Conservation (phyloP, 2,329 filamentous ascomycete species). For the Nannizzia gypsea region DNA sequence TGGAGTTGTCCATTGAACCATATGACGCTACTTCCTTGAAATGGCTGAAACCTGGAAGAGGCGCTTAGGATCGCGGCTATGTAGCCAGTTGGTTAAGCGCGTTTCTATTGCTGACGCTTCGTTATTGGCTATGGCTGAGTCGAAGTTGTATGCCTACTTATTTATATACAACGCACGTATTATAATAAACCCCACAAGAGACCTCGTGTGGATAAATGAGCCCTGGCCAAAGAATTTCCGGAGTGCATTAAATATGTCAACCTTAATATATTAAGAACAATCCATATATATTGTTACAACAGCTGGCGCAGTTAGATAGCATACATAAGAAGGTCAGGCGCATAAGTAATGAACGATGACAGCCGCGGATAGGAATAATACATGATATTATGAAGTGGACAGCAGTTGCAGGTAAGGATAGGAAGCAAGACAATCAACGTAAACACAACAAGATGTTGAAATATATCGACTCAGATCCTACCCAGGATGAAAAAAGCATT, state of each 20-base stretch:
- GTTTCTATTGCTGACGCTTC: no score
- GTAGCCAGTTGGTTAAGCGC: no score
- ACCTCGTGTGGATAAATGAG: no score
- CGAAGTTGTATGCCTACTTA: no score
- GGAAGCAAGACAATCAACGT: background rate
- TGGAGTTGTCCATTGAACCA: background rate
- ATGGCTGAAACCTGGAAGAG: no score
- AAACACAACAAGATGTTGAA: background rate
- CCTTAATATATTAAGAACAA: background rate
- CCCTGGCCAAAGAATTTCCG: no score
- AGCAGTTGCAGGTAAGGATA: background rate
- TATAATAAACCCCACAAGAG: no score
- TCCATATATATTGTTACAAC: slow-evolving; percentile 5
- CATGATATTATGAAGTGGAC: background rate
- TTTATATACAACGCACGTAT: no score
- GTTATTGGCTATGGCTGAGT: no score
- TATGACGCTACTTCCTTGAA: background rate
- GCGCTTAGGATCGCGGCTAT: no score
- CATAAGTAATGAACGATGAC: slow-evolving; percentile 9
- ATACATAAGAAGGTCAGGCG: slow-evolving; percentile 9
- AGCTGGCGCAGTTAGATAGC: background rate
- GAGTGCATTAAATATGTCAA: no score
- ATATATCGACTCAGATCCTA: background rate
- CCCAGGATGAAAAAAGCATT: background rate
- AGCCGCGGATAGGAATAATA: background rate